A percentile compares a stretch with the other conserved stretches of the same genome.
Conservation (phyloP, 2,329 filamentous ascomycete genomes). For the Colletotrichum sublineola region DNA sequence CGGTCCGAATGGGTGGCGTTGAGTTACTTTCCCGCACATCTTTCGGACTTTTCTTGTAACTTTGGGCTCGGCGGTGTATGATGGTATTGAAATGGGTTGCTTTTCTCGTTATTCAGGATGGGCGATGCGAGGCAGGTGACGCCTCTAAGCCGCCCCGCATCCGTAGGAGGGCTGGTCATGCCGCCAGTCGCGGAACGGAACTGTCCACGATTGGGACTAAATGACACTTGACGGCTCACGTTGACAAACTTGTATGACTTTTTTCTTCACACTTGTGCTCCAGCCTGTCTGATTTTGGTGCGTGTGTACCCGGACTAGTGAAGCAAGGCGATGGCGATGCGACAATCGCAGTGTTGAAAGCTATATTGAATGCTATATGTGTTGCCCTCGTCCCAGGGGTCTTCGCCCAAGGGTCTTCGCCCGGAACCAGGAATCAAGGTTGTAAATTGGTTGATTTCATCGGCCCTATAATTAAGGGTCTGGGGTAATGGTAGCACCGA, state of each 20-base stretch:
- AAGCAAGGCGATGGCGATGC: not conserved
- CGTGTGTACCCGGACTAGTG: not conserved
- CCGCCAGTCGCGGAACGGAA: conserved; percentile 14
- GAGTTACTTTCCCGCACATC: conserved; percentile 22
- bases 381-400: not conserved
- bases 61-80: conserved; percentile 57
- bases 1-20: conserved; percentile 25
- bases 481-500: not conserved
- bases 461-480: conserved; percentile 2
- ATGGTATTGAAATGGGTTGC: conserved; percentile 51
- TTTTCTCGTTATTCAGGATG: conserved; percentile 33
- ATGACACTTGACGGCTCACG: conserved; percentile 35
- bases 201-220: conserved; percentile 19
- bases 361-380: not conserved
- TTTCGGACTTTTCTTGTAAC: conserved; percentile 43
- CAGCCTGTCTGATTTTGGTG: not conserved
- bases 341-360: not conserved
- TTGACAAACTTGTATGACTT: conserved; percentile 31
- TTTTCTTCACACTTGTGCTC: too few species aligned
- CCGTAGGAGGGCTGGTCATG: conserved; percentile 19
- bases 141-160: conserved; percentile 19
- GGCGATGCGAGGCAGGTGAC: conserved; percentile 17
- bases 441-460: not conserved
- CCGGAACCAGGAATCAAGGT: conserved; percentile 11
- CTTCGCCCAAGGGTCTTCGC: conserved; percentile 7